Evolutionary conservation across 2,329 filamentous ascomycete genomes (phyloP).

Genomic region (Venturia oleaginea): DNA sequence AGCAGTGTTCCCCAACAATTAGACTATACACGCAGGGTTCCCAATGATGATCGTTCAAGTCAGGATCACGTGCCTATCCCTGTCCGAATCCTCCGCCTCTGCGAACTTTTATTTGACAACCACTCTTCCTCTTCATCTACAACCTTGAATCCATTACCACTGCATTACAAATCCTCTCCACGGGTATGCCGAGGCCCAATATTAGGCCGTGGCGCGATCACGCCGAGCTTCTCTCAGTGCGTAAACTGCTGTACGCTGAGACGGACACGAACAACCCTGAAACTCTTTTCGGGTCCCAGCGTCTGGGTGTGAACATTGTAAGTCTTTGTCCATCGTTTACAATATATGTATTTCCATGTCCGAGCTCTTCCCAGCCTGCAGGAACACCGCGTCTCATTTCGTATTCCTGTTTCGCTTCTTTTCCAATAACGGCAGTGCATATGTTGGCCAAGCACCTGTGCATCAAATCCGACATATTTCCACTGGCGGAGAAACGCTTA

Average conservation of each 20-base stretch:
- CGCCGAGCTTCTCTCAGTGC: conserved; percentile 6
- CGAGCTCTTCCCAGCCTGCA: not conserved
- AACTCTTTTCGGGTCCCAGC: not conserved
- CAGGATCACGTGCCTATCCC: not conserved
- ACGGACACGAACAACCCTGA: not conserved
- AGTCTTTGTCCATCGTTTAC: not conserved
- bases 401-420: not conserved
- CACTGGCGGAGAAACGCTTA: not conserved
- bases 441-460: not conserved
- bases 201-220: conserved; percentile 8
- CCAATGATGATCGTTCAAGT: no score
- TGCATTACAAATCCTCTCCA: not conserved
- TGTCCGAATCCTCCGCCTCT: no score
- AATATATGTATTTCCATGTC: not conserved
- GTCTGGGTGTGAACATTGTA: conserved; percentile 6
- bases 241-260: conserved; percentile 8
- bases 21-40: no score
- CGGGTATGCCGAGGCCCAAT: conserved; percentile 5
- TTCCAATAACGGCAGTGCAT: not conserved
- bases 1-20: not conserved
- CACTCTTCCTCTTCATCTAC: not conserved
- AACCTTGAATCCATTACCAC: not conserved
- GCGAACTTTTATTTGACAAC: not conserved
- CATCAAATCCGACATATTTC: not conserved
- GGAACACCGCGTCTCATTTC: not conserved